Percentiles rank a stretch among this genome's conserved stretches.
Evolutionary conservation across 1,284 basidiomycete genomes (phyloP).

Genomic region (Irpex sp.): DNA sequence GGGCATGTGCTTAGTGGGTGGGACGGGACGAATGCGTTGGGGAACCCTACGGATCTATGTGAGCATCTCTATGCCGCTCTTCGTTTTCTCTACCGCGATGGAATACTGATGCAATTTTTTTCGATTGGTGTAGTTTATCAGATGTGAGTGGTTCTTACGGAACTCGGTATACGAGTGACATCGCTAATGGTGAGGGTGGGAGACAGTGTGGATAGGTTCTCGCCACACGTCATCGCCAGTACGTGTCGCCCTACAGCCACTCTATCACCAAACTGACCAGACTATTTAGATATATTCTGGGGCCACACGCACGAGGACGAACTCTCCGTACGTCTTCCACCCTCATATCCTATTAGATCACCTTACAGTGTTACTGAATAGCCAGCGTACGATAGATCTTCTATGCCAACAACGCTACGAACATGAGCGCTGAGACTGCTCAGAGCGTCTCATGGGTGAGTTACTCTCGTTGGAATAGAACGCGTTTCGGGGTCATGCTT

Average conservation of each 20-base stretch:
- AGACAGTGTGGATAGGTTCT: conserved; percentile 72
- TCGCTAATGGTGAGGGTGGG: no score
- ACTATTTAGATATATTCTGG: conserved; percentile 61
- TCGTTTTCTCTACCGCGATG: background rate
- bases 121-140: conserved; percentile 53
- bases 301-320: conserved; percentile 85
- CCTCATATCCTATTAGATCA: no score
- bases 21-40: conserved; percentile 64
- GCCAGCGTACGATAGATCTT: conserved; percentile 47
- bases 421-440: conserved; percentile 55
- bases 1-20: conserved; percentile 78
- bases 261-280: conserved; percentile 8
- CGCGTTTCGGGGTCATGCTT: no score
- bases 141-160: conserved; percentile 42
- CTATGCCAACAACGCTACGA: conserved; percentile 72
- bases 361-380: no score
- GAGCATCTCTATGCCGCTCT: conserved; percentile 26
- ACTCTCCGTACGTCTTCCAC: conserved; percentile 43
- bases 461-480: background rate
- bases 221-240: conserved; percentile 78
- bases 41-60: conserved; percentile 67
- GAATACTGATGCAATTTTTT: no score
- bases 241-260: conserved; percentile 22
- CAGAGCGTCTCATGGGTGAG: conserved; percentile 51
- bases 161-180: no score